Evolutionary conservation across 495 filamentous ascomycete species (phyloP), one percentile per base, ranked within the genome.

Genomic region (Penicillium manginii): DNA sequence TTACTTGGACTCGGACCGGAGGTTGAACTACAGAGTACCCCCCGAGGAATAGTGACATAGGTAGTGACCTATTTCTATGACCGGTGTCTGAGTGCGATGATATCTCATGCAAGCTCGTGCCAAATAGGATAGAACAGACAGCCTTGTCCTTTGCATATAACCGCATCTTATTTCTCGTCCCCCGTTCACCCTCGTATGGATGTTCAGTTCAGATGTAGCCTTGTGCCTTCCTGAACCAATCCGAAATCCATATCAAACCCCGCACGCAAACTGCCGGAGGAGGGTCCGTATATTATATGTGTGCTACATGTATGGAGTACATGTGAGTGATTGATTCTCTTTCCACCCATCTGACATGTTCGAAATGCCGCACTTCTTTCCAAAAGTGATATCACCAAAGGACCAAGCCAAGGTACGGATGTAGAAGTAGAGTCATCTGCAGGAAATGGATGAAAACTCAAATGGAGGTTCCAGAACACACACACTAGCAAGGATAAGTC

Each of bases 391-490:
- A 43, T 43, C 40, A 43, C 35, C 12, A 14, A 12, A 3, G 31
- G 11, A 40, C 6, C 7, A 9, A 43, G 2, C 15, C 10, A 17
- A 43, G 40, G 17, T 43, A 43, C 26, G 26, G 9, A 29, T n/a
- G 26, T 29, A 29, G 26, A 29, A 26, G 26, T 29, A 29, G 6
- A 37, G 40, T 43, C 40, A 43, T 43, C 40, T 43, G 40, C 40
- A 43, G 40, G 17, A 19, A 43, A 43, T 43, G 8, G 40, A 9
- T 0, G 6, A 18, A 43, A 43, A 9, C 17, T n/a, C 14, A 43
- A 43, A 9, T n/a, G 9, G 26, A 29, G 26, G 40, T 43, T 43
- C 40, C 40, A 43, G 40, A 43, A 43, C 40, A 43, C 40, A n/a
- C 7, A n/a, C 15, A 1, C 17, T 43, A 43, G 40, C 8, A 17